Percentiles rank a stretch among this genome's conserved stretches.
Conservation (phyloP, 2,329 filamentous ascomycete species). For the Lithohypha guttulata region DNA sequence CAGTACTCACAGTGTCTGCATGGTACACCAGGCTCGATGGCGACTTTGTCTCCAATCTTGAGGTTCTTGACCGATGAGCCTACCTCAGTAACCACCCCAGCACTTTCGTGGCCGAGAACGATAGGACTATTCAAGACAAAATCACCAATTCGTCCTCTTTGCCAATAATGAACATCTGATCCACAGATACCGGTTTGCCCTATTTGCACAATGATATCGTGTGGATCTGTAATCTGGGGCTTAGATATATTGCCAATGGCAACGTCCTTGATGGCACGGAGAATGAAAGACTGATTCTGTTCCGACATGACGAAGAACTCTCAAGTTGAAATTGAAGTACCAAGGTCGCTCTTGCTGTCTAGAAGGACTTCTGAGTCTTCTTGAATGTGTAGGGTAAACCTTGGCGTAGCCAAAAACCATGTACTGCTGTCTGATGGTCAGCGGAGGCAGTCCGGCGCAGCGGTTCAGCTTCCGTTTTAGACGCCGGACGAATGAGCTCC, state of each 20-base stretch:
- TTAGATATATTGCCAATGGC: slow-evolving; percentile 36
- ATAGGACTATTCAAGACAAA: slow-evolving; percentile 60
- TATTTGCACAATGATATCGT: slow-evolving; percentile 36
- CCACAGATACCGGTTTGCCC: slow-evolving; percentile 65
- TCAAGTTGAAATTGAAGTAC: not conserved
- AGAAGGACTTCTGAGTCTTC: not conserved
- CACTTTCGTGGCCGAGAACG: slow-evolving; percentile 80
- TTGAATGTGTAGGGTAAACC: no score
- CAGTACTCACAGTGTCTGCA: slow-evolving; percentile 87
- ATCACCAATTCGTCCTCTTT: slow-evolving; percentile 91
- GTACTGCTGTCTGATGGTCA: no score
- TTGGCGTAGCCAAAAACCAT: no score
- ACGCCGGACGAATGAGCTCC: not conserved
- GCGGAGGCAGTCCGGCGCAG: no score
- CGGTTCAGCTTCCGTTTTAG: no score
- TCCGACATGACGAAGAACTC: not conserved
- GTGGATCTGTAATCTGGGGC: slow-evolving; percentile 28
- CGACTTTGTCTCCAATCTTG: slow-evolving; percentile 79
- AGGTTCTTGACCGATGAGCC: slow-evolving; percentile 64
- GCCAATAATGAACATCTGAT: slow-evolving; percentile 96
- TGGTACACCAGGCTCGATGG: slow-evolving; percentile 87
- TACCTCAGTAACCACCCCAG: slow-evolving; percentile 63
- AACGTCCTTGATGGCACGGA: slow-evolving; percentile 36
- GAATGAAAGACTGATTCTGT: slow-evolving; percentile 38
- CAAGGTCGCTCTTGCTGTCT: not conserved